Evolutionary conservation across 2,329 filamentous ascomycete genomes (phyloP).

Genomic region (Epichloe uncinata): DNA sequence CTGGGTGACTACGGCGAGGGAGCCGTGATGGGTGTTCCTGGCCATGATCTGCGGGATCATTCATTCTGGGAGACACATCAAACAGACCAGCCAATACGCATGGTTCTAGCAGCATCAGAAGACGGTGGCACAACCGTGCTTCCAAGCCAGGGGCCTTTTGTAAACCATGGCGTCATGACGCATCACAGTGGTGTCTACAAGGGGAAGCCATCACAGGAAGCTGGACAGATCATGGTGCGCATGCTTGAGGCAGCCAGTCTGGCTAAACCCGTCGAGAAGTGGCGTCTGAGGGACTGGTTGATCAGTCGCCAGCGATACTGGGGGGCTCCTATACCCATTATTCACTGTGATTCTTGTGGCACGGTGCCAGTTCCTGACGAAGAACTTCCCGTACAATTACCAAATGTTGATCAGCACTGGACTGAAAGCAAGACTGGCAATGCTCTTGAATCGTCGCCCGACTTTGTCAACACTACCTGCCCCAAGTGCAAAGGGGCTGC

Average conservation of each 20-base stretch:
- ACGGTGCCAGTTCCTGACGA: slow-evolving; percentile 63
- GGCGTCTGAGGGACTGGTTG: slow-evolving; percentile 79
- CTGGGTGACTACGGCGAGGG: slow-evolving; percentile 76
- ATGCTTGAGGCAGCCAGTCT: slow-evolving; percentile 40
- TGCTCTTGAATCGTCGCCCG: slow-evolving; percentile 55
- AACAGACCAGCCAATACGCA: slow-evolving; percentile 42
- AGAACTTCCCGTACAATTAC: slow-evolving; percentile 65
- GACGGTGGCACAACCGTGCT: slow-evolving; percentile 32
- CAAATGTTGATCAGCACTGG: slow-evolving; percentile 55
- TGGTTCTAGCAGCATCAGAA: slow-evolving; percentile 45
- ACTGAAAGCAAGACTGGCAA: slow-evolving; percentile 59
- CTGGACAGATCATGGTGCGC: slow-evolving; percentile 45
- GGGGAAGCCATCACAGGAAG: slow-evolving; percentile 49
- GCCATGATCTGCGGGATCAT: slow-evolving; percentile 66
- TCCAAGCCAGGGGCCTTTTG: slow-evolving; percentile 43
- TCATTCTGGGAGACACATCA: slow-evolving; percentile 67
- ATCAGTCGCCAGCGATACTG: slow-evolving; percentile 88
- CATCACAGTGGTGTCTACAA: slow-evolving; percentile 50
- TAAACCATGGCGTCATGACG: slow-evolving; percentile 55
- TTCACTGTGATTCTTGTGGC: slow-evolving; percentile 68
- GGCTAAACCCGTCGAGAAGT: slow-evolving; percentile 55
- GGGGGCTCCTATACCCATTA: slow-evolving; percentile 82
- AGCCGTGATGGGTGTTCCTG: slow-evolving; percentile 85
- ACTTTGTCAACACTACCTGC: slow-evolving; percentile 65
- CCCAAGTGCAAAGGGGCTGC: slow-evolving; percentile 59